These are phyloP conservation scores for Boletus semigastroideus DNA, from an alignment of 1,284 basidiomycete species.

Conservation along the genomic window DNA sequence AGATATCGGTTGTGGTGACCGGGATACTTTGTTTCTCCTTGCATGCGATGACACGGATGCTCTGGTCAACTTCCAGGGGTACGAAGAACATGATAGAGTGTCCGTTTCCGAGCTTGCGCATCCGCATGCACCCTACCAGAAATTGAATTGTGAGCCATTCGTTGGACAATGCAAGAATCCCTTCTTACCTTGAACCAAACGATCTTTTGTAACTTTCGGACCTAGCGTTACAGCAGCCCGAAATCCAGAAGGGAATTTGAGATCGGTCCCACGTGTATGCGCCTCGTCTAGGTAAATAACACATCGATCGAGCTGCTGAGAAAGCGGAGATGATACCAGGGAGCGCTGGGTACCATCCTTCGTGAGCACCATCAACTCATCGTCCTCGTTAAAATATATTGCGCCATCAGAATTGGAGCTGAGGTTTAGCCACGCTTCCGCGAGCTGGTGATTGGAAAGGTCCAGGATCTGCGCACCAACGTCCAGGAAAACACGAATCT, in stretches of 20 bases:
- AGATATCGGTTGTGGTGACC: neutral
- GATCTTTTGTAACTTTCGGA: conserved; percentile 41
- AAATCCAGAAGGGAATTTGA: conserved; percentile 31
- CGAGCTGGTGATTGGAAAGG: conserved; percentile 41
- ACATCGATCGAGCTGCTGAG: conserved; percentile 39
- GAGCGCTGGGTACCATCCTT: conserved; percentile 26
- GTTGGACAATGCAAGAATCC: neutral
- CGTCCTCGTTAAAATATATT: neutral
- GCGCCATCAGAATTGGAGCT: conserved; percentile 32
- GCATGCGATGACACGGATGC: neutral
- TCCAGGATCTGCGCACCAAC: conserved; percentile 58
- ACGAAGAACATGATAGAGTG: conserved; percentile 50
- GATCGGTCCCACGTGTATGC: neutral
- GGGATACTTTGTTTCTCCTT: neutral
- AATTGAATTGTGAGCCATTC: no score
- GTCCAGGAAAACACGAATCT: neutral
- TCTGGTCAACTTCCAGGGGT: conserved; percentile 41
- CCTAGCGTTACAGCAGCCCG: conserved; percentile 22
- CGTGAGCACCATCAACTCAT: neutral
- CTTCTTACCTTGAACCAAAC: conserved; percentile 43
- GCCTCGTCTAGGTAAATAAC: neutral
- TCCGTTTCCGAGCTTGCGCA: conserved; percentile 47
- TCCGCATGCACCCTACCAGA: conserved; percentile 42
- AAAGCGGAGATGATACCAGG: conserved; percentile 42
- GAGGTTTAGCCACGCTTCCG: conserved; percentile 39